Percentiles rank a stretch among this genome's conserved stretches.
These are phyloP conservation scores for Odonthalia washingtoniensis DNA, from an alignment of 31 red algal genomes.

Conservation along the genomic window DNA sequence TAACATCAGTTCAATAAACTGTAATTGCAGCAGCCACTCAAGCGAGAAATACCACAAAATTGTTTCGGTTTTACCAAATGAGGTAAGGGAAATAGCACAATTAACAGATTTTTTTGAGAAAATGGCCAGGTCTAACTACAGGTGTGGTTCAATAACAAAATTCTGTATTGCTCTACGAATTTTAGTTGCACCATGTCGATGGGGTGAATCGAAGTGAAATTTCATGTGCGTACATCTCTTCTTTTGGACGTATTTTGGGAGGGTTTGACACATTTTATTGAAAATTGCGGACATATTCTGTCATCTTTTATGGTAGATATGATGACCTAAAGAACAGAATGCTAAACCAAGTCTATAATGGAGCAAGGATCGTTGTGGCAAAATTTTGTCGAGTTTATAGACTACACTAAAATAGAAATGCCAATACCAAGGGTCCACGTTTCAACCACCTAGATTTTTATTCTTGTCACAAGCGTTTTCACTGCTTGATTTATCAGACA, in stretches of 20 bases:
- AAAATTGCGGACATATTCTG: not conserved
- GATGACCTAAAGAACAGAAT: not conserved
- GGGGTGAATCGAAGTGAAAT: not conserved
- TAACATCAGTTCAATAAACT: not conserved
- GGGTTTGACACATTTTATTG: not conserved
- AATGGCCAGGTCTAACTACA: not conserved
- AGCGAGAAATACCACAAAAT: not conserved
- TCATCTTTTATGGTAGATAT: not conserved
- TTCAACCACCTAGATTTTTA: not conserved
- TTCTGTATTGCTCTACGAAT: not conserved
- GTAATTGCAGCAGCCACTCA: not conserved
- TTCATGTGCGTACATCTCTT: not conserved
- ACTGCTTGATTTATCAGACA: constrained; percentile 39
- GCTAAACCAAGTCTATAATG: not conserved
- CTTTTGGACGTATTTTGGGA: constrained; percentile 35
- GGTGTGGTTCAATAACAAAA: not conserved
- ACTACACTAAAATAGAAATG: constrained; percentile 31
- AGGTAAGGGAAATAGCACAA: not conserved
- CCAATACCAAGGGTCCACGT: not conserved
- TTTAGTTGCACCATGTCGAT: not conserved
- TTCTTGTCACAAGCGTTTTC: not conserved
- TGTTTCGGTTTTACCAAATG: no score
- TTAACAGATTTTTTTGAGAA: not conserved
- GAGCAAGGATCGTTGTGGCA: not conserved
- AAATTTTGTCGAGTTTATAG: constrained; percentile 20